Conservation (phyloP, 1,284 basidiomycete species). For the Heterobasidion occidentale region DNA sequence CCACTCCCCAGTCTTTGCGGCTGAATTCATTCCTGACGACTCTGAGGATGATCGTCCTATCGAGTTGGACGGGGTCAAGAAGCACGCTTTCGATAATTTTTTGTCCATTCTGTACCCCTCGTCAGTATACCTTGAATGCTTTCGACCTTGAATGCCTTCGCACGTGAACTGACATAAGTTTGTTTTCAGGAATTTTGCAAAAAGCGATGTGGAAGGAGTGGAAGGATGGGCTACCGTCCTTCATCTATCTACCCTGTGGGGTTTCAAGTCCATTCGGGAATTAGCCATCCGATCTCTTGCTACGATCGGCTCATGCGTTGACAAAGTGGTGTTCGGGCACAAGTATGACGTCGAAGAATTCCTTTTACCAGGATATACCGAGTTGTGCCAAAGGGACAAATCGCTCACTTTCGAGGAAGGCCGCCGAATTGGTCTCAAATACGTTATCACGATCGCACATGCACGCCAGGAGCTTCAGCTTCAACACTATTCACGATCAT, state of each 20-base stretch:
- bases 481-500: too few species aligned
- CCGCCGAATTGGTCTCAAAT: conserved; percentile 3
- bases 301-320: conserved; percentile 7
- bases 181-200: conserved; percentile 3
- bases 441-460: not conserved
- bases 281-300: conserved; percentile 8
- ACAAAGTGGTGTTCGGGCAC: conserved; percentile 13
- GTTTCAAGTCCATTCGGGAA: conserved; percentile 10
- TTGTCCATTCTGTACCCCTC: conserved; percentile 4
- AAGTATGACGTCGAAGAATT: conserved; percentile 5
- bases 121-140: conserved; percentile 1
- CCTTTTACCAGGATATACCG: conserved; percentile 6
- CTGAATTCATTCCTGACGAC: not conserved
- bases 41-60: not conserved
- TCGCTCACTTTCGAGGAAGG: conserved; percentile 7
- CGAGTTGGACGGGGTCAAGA: not conserved
- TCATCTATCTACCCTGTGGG: conserved; percentile 10
- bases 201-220: conserved; percentile 4
- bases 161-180: not conserved
- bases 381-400: conserved; percentile 5
- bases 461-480: not conserved
- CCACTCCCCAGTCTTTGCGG: not conserved
- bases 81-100: conserved; percentile 6
- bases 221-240: conserved; percentile 14
- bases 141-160: not conserved